Conservation (phyloP, 805 yeast species). For the Cyberlindnera veronae region DNA sequence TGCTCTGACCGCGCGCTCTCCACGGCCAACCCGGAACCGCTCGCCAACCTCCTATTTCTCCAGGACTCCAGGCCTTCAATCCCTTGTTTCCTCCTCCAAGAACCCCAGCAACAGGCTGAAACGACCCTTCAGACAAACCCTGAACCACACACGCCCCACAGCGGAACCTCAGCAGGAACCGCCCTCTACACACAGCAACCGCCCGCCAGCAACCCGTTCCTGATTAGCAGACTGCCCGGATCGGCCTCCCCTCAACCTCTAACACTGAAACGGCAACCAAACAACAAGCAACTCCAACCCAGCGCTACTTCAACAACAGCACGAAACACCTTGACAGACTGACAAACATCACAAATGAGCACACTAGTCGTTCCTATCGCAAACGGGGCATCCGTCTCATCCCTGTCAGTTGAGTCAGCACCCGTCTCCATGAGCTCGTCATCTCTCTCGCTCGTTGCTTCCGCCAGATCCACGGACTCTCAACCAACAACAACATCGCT, state of each 20-base stretch:
- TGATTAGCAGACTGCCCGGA: too few species aligned
- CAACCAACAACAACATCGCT: constrained; percentile 3
- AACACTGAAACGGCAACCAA: background rate
- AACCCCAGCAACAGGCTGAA: too few species aligned
- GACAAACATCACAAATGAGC: too few species aligned
- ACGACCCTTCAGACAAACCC: background rate
- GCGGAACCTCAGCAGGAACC: too few species aligned
- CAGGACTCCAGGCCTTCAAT: too few species aligned
- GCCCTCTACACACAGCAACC: too few species aligned
- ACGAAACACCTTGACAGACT: too few species aligned
- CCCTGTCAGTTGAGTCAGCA: background rate
- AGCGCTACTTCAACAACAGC: too few species aligned
- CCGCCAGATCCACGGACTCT: constrained; percentile 9
- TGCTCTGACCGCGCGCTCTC: background rate
- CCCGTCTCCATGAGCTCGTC: constrained; percentile 1
- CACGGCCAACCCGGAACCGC: background rate
- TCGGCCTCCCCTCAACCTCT: background rate
- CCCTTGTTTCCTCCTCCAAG: background rate
- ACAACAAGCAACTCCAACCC: background rate
- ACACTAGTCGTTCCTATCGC: background rate
- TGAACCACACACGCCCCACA: background rate
- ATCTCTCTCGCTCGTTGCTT: constrained; percentile 6
- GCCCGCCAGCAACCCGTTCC: too few species aligned
- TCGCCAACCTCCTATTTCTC: background rate
- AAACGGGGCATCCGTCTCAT: background rate